These are phyloP conservation scores for Neofusicoccum ribis DNA, from an alignment of 2,329 filamentous ascomycete species.

Conservation along the genomic window DNA sequence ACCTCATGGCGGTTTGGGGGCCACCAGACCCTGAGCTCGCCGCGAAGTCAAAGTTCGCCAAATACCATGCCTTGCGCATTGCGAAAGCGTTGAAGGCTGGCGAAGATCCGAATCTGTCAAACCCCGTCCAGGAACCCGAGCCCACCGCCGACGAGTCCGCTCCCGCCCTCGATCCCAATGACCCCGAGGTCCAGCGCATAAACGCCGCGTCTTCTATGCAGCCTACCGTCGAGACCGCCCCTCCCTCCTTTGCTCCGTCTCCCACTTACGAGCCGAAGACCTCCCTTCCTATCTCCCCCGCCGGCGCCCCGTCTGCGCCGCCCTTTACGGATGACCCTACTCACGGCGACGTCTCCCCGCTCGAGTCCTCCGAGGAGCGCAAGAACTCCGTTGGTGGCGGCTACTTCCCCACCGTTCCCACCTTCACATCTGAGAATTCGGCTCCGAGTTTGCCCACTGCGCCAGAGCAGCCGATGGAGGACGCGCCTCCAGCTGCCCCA, in stretches of 20 bases:
- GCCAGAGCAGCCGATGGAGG: constrained; percentile 28
- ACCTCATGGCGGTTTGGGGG: constrained; percentile 83
- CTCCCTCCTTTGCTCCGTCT: constrained; percentile 55
- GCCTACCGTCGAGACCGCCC: constrained; percentile 61
- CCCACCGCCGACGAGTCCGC: constrained; percentile 48
- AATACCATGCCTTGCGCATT: constrained; percentile 92
- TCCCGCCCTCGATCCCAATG: constrained; percentile 59
- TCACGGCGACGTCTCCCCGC: constrained; percentile 52
- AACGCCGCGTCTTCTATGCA: constrained; percentile 43
- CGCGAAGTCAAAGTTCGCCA: constrained; percentile 92
- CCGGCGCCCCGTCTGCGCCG: constrained; percentile 50
- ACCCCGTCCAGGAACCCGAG: constrained; percentile 63
- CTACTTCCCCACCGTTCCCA: constrained; percentile 58
- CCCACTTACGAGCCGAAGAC: constrained; percentile 31
- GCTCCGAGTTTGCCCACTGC: constrained; percentile 39
- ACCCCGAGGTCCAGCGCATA: constrained; percentile 64
- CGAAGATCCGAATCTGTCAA: constrained; percentile 87
- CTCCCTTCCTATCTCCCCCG: constrained; percentile 34
- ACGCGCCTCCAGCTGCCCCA: constrained; percentile 25
- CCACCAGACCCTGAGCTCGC: constrained; percentile 70
- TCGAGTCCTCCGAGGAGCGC: constrained; percentile 42
- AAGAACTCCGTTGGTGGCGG: constrained; percentile 51
- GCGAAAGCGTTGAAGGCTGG: constrained; percentile 87
- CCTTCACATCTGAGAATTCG: constrained; percentile 42
- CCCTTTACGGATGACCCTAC: constrained; percentile 35